Percentiles rank a stretch among this genome's conserved stretches.
Conservation (phyloP, 1,284 basidiomycete species). For the Rhodotorula sp. region DNA sequence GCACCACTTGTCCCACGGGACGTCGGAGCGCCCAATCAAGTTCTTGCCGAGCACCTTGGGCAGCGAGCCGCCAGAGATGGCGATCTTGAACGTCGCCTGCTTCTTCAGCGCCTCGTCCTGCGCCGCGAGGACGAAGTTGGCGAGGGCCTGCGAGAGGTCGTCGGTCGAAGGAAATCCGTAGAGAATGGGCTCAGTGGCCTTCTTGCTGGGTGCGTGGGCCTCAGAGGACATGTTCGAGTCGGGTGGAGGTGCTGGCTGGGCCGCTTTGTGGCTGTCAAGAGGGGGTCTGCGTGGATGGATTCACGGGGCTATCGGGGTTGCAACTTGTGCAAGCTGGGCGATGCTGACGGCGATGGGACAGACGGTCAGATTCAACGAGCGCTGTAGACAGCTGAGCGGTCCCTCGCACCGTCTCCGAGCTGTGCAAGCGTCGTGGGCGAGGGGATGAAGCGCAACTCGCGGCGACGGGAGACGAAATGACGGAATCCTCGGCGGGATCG, state of each 20-base stretch:
- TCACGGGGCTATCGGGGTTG: no score
- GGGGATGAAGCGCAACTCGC: no score
- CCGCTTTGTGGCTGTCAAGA: no score
- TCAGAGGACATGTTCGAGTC: not conserved
- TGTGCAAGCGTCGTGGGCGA: no score
- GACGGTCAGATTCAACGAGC: not conserved
- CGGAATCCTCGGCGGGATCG: no score
- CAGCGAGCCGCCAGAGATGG: constrained; percentile 88
- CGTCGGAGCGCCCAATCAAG: constrained; percentile 68
- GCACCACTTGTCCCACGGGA: constrained; percentile 95
- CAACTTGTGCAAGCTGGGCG: no score
- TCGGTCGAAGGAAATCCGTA: constrained; percentile 66
- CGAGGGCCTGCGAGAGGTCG: constrained; percentile 59
- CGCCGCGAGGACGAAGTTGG: constrained; percentile 78
- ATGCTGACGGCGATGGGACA: not conserved
- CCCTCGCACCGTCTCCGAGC: no score
- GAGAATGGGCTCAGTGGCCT: constrained; percentile 63
- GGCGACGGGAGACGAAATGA: no score
- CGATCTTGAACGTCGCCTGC: constrained; percentile 85
- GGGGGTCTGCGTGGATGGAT: no score
- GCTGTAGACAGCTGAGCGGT: no score
- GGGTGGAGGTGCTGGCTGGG: not conserved
- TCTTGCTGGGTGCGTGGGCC: constrained; percentile 50
- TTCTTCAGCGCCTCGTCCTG: constrained; percentile 87
- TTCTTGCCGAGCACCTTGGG: constrained; percentile 73